Conservation (phyloP, 2,329 filamentous ascomycete genomes). For the Monilinia polystroma region DNA sequence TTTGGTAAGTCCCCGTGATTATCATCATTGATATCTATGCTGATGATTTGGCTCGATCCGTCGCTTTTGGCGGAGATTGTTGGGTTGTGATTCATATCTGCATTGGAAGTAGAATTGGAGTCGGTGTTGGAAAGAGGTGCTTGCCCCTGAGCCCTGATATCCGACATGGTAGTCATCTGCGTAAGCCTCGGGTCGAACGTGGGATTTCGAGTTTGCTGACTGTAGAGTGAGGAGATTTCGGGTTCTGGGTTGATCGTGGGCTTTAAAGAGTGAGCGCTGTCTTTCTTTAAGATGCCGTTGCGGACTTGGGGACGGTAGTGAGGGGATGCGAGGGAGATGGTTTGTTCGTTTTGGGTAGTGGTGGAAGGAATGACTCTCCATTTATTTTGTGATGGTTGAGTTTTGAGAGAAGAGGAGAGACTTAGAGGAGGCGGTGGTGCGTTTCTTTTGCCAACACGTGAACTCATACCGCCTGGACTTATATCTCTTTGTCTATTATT, state of each 20-base stretch:
- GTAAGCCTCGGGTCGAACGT: not conserved
- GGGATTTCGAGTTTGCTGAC: constrained; percentile 1
- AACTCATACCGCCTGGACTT: not conserved
- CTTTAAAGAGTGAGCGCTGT: constrained; percentile 7
- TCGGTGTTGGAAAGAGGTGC: not conserved
- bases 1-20: constrained; percentile 37
- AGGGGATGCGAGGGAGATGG: constrained; percentile 32
- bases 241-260: not conserved
- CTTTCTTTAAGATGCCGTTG: constrained; percentile 7
- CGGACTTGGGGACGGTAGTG: constrained; percentile 33
- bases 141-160: constrained; percentile 31
- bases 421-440: constrained; percentile 7
- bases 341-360: constrained; percentile 21
- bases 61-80: not conserved
- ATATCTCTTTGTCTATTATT: constrained; percentile 32
- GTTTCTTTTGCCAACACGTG: not conserved
- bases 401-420: constrained; percentile 1
- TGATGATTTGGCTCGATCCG: not conserved
- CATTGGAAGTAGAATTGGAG: not conserved
- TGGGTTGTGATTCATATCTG: no score
- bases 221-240: not conserved
- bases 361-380: constrained; percentile 32
- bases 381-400: constrained; percentile 17
- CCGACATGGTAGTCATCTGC: constrained; percentile 29
- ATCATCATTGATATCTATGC: not conserved